phyloP scores from a whole-genome alignment of 2,329 filamentous ascomycete species.

The Talaromyces sp. region DNA sequence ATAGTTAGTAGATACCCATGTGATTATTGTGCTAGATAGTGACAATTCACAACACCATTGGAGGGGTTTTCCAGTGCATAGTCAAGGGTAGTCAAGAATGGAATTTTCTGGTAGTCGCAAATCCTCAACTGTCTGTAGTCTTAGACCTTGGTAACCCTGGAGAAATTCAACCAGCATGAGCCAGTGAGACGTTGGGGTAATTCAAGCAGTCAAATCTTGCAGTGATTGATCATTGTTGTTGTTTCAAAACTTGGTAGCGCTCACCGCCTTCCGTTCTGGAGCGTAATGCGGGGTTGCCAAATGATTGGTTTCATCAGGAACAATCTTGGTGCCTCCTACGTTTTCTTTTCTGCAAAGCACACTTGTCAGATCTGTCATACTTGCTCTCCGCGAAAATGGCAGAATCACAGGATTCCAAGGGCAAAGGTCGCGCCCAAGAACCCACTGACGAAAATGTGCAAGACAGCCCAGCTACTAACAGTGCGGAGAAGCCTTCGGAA shows the following conservation, averaged over 20 bases:
- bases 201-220: too few species aligned
- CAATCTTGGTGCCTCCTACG: background rate
- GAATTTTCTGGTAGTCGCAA: background rate
- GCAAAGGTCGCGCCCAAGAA: slow-evolving; percentile 22
- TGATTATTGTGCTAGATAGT: background rate
- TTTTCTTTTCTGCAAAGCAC: background rate
- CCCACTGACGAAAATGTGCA: slow-evolving; percentile 15
- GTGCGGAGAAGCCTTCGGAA: slow-evolving; percentile 30
- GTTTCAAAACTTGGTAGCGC: background rate
- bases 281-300: slow-evolving; percentile 7
- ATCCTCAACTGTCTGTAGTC: background rate
- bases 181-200: too few species aligned
- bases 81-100: too few species aligned
- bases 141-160: background rate
- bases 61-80: too few species aligned
- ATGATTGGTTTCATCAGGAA: background rate
- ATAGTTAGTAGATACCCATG: background rate
- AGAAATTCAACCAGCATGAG: background rate
- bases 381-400: slow-evolving; percentile 26
- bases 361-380: background rate
- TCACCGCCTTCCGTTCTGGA: slow-evolving; percentile 11
- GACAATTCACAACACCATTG: background rate
- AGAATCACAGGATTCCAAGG: slow-evolving; percentile 30
- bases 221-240: background rate
- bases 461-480: slow-evolving; percentile 30